Evolutionary conservation across 768 basidiomycete genomes (phyloP), one percentile per base, ranked within the genome.

Genomic region (Sporobolomyces phaffii): DNA sequence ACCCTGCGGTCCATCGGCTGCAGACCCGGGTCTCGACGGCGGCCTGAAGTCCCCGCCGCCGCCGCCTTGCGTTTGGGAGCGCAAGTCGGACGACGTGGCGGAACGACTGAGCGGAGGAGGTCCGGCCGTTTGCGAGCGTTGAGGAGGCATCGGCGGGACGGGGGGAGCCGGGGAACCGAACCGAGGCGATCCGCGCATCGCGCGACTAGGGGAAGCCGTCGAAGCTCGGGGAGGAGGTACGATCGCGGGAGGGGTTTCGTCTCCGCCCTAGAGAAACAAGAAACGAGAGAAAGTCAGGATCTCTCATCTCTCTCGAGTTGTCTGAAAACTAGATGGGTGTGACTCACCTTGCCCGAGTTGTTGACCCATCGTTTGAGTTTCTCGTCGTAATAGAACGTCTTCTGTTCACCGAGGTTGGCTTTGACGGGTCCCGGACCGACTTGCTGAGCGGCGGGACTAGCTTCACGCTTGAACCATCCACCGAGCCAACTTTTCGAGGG

Each of bases 321-420:
- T 34, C 34, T 17, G 34, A 54, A 11, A 5, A 13, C 10, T 5
- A 22, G 15, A 10, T 3, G 10, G 24, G 2, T 6, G 31, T n/a
- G n/a, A n/a, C 59, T 24, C 18, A 90, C 91, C 80, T 88, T 91
- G 41, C 34, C 44, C 22, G 28, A 44, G 78, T 88, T 93, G 77
- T 96, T 92, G 31, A 99, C 86, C 96, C 96, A 99, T 68, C 88
- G 84, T 77, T 93, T 92, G 65, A 87, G 82, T n/a, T 96, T 91
- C 73, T 88, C 86, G 76, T 99, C 96, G 76, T 89, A 99, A 74
- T 90, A 88, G 80, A 98, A 94, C 31, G 85, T 81, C 31, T 80
- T 91, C 76, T 92, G 85, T 72, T 98, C 91, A 11, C 96, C 96
- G 29, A 99, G 83, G 73, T 87, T 98, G 24, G 94, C 96, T 75